These are phyloP conservation scores for Hypoxylon rubiginosum DNA, from an alignment of 2,329 filamentous ascomycete species.

Conservation along the genomic window DNA sequence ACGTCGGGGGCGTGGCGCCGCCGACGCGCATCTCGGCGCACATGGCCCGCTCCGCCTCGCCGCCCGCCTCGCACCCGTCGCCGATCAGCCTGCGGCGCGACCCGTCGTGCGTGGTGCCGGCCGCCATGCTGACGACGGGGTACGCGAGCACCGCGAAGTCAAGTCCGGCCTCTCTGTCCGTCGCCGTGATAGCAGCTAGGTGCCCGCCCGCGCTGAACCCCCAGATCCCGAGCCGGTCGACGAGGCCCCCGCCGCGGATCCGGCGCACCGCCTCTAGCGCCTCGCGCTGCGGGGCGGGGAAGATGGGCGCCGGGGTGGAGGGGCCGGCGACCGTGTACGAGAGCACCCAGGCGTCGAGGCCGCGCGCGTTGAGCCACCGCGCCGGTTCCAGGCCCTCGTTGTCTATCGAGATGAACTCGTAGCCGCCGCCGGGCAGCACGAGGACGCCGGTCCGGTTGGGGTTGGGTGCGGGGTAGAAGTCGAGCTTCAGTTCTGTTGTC, in stretches of 20 bases:
- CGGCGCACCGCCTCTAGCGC: slow-evolving; percentile 38
- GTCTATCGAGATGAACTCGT: slow-evolving; percentile 39
- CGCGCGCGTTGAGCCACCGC: slow-evolving; percentile 43
- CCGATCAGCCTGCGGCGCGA: slow-evolving; percentile 44
- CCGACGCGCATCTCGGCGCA: slow-evolving; percentile 48
- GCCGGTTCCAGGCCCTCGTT: slow-evolving; percentile 41
- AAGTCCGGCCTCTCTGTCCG: slow-evolving; percentile 18
- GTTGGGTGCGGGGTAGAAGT: slow-evolving; percentile 28
- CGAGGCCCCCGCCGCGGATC: slow-evolving; percentile 34
- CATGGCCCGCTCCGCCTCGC: slow-evolving; percentile 24
- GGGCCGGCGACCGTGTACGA: slow-evolving; percentile 39
- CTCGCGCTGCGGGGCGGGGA: slow-evolving; percentile 39
- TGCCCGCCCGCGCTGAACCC: slow-evolving; percentile 47
- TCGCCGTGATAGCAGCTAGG: slow-evolving; percentile 43
- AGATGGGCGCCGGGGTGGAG: slow-evolving; percentile 32
- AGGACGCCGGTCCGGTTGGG: slow-evolving; percentile 39
- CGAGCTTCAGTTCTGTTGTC: slow-evolving; percentile 17
- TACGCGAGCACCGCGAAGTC: slow-evolving; percentile 49
- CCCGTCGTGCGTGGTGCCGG: slow-evolving; percentile 31
- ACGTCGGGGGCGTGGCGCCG: slow-evolving; percentile 50
- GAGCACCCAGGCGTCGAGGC: slow-evolving; percentile 45
- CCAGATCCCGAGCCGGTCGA: slow-evolving; percentile 45
- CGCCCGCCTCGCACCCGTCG: slow-evolving; percentile 14
- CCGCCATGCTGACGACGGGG: slow-evolving; percentile 45
- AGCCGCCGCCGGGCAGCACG: slow-evolving; percentile 46